Base-by-base conservation (phyloP, 2,329 filamentous ascomycete species). In the Aspergillus fijiensis region DNA sequence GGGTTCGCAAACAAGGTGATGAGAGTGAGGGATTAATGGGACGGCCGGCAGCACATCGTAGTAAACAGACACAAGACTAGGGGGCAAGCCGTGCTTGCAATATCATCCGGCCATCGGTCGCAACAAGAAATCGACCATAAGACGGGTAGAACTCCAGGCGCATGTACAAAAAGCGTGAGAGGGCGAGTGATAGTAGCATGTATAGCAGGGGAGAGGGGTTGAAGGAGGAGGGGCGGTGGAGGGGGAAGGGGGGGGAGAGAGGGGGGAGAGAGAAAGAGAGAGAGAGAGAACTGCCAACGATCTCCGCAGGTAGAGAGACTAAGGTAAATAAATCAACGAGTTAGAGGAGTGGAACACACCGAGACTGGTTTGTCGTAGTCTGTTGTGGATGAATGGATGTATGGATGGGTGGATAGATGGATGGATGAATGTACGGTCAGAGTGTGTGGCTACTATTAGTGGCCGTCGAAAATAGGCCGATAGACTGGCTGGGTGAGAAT, bases 271-370 rank as follows among this genome's bases (percentile, higher is more conserved):
- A 10, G 27, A 29, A 1, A 27, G 1, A 29, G 27, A 29, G 27
- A 29, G 9, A 29, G 27, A 29, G 27, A 47, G 51, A 55, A 29
- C 52, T 39, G 27, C 35, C 49, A 27, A 35, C 33, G 59, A 60
- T 60, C 59, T 50, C 35, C 59, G 49, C 39, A 42, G 29, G 39
- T 55, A 48, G 29, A 23, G 23, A 49, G 12, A 48, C 49, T 54
- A 55, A 55, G 29, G 42, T 47, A 58, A 59, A 51, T 47, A 58
- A 59, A 51, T 56, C 58, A 54, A 60, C 54, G 27, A 54, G 35
- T 31, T 27, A 19, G 23, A 29, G 42, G 50, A 50, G 47, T 58
- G 59, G 59, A 60, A 29, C 49, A 62, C 60, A 55, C 57, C 51
- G 42, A 60, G 45, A 50, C 50, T 53, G 25, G 55, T 51, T 35